Base-by-base conservation (phyloP, 116 monocot genomes). In the Papilionanthe hybrid region DNA sequence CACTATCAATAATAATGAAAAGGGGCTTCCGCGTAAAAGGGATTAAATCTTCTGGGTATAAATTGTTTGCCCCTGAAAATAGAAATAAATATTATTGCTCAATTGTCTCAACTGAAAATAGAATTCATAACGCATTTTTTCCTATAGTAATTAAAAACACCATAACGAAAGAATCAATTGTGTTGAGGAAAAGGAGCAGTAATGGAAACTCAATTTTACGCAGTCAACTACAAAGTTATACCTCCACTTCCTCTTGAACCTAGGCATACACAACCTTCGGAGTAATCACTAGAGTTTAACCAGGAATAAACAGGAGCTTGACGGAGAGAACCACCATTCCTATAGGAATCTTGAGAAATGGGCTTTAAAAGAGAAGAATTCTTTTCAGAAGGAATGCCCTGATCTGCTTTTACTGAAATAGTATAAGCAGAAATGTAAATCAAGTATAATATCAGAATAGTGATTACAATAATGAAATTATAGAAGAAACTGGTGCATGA, bases 1-100 rank as follows among this genome's bases (percentile, higher is more conserved):
- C 93, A 82, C 99, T 92, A 78, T 99, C 99, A 77, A 95, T 83
- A 78, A 99, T 86, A 79, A 99, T 84, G 85, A 99, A 95, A 80
- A 99, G 90, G 47, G 99, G 99, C 76, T 73, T 92, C 85, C 95
- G 87, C 28, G 99, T 99, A 79, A 99, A 99, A 20, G 99, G 93
- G 83, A 99, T 86, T 53, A 99, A 81, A 89, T 99, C 95, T 72
- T 91, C 93, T 66, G 99, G 95, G 77, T 89, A 95, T 13, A 99
- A 84, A 67, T 80, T 91, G 87, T 90, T 87, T 22, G 65, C 68
- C 81, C 90, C 99, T 99, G 93, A 78, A 79, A 90, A 63, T 48
- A 78, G 27, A 17, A 91, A 82, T 47, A 78, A 73, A 73, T 75
- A 27, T 27, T n/a, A 56, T 65, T 32, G 41, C 15, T 69, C 63